Evolutionary conservation across 176 grass and related monocot genomes (phyloP).

Genomic region (Carex littledalei): DNA sequence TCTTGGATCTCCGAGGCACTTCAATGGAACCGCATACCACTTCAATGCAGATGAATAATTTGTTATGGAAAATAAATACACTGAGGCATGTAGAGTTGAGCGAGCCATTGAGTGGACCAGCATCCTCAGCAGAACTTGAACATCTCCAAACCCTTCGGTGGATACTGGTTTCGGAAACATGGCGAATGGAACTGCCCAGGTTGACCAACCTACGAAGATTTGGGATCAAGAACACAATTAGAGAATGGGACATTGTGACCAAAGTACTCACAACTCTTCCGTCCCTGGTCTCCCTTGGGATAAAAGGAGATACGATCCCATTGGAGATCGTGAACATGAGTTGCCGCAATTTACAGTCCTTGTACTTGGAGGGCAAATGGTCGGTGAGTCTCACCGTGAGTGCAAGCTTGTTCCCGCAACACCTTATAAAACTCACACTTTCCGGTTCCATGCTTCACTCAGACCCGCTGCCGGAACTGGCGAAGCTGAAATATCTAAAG

Average conservation of each 20-base stretch:
- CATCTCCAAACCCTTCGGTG: neutral
- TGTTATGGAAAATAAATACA: neutral
- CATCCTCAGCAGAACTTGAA: neutral
- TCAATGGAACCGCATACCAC: neutral
- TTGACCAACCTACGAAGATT: neutral
- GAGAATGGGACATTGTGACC: neutral
- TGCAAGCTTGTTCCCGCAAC: neutral
- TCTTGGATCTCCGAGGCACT: neutral
- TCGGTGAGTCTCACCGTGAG: neutral
- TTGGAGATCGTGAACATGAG: neutral
- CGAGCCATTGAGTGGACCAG: neutral
- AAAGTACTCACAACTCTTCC: neutral
- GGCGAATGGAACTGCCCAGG: neutral
- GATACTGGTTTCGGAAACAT: neutral
- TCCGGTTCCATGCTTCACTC: neutral
- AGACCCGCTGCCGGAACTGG: neutral
- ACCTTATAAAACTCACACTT: neutral
- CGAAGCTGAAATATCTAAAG: neutral
- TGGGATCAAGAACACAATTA: neutral
- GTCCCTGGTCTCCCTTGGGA: neutral
- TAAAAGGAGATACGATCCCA: neutral
- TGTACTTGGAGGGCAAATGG: neutral
- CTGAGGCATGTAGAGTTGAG: neutral
- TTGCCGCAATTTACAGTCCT: neutral
- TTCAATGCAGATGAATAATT: no score